Evolutionary conservation across 2,329 filamentous ascomycete genomes (phyloP), one percentile per base, ranked within the genome.

Genomic region (Alternaria angustiovoidea): DNA sequence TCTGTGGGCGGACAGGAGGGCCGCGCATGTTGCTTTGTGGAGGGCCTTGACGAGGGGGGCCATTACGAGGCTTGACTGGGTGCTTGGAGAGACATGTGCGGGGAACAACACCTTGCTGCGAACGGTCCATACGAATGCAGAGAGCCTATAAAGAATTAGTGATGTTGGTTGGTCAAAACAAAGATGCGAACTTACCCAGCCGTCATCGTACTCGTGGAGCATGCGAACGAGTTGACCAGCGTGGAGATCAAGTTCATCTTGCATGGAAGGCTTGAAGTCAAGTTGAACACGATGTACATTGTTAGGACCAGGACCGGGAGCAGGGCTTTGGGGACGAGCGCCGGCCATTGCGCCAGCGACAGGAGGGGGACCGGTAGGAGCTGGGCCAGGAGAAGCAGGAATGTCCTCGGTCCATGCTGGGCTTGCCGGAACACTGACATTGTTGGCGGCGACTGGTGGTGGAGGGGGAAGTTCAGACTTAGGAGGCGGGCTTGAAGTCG

Each of bases 151-250:
- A 54, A 47, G 59, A 74, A 70, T 61, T 54, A 56, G 51, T 58
- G 41, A 28, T 44, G 0, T 22, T 1, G 2, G 24, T 2, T 18
- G 30, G 8, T n/a, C 2, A 14, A 46, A 38, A 9, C 3, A 14
- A 38, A 38, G 24, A 16, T 20, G 5, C 5, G 11, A 32, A 85
- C 91, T 86, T 86, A 94, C 92, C 95, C 95, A 99, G 72, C 95
- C 95, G 80, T 99, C 95, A 75, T 99, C 95, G 73, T 98, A 99
- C 80, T 97, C 94, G 75, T 98, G 94, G 53, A 98, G 84, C 65
- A 99, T 83, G 65, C 94, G 88, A 51, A 98, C 92, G 49, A 99
- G 84, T 64, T 96, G 89, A 53, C 95, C 95, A 59, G 90, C 87
- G 64, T 84, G 86, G 44, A 99, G 85, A 64, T 88, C 91, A 73